These are phyloP conservation scores for Diutina mesorugosa DNA, from an alignment of 1,139 yeast species.

Conservation along the genomic window DNA sequence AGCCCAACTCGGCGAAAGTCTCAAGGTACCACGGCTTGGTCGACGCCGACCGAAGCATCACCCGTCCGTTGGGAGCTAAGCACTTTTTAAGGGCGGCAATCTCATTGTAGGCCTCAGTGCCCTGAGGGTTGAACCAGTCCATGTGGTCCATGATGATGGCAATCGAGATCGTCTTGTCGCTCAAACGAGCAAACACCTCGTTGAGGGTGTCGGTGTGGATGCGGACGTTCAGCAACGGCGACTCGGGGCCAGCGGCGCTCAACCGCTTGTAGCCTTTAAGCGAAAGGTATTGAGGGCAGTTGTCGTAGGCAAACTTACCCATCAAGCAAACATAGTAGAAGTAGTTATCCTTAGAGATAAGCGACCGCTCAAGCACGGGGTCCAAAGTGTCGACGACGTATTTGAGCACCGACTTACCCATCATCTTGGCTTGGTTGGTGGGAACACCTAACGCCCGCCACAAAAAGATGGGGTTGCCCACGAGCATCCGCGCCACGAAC, in stretches of 20 bases:
- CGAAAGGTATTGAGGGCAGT: slow-evolving; percentile 70
- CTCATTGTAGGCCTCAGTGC: slow-evolving; percentile 52
- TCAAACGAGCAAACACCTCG: slow-evolving; percentile 59
- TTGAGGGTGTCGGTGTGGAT: slow-evolving; percentile 70
- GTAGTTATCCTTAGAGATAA: slow-evolving; percentile 62
- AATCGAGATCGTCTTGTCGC: slow-evolving; percentile 50
- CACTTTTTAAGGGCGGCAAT: slow-evolving; percentile 53
- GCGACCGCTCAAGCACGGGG: slow-evolving; percentile 52
- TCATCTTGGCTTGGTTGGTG: slow-evolving; percentile 68
- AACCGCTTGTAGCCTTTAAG: slow-evolving; percentile 41
- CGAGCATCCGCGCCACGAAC: slow-evolving; percentile 47
- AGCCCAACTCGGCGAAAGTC: slow-evolving; percentile 56
- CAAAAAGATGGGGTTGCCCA: slow-evolving; percentile 70
- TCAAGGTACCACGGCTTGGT: slow-evolving; percentile 65
- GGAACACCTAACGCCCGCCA: slow-evolving; percentile 90
- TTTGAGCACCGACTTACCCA: slow-evolving; percentile 57
- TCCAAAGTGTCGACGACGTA: slow-evolving; percentile 71
- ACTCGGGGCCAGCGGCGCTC: slow-evolving; percentile 17
- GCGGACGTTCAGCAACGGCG: slow-evolving; percentile 54
- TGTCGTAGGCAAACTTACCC: slow-evolving; percentile 47
- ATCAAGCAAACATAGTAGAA: slow-evolving; percentile 60
- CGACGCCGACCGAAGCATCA: slow-evolving; percentile 67
- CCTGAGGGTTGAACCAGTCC: slow-evolving; percentile 77
- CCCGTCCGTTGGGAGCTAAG: slow-evolving; percentile 56
- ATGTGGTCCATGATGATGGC: slow-evolving; percentile 85